Base-by-base conservation (phyloP, 768 basidiomycete species). In the Xerocomus potaroensis region DNA sequence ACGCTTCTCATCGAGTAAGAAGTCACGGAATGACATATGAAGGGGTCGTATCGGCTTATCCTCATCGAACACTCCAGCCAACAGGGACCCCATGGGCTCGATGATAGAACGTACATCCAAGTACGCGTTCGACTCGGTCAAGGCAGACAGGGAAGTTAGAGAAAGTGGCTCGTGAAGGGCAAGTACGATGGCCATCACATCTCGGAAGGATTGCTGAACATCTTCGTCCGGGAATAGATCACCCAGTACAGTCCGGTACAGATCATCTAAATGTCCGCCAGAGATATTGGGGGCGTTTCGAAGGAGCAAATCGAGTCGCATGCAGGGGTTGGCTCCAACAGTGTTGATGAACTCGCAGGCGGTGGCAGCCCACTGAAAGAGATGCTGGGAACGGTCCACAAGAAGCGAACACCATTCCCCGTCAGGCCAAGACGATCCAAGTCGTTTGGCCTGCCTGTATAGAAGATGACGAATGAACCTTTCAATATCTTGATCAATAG, bases 301-400 rank as follows among this genome's bases (percentile, higher is more conserved):
- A 4, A 45, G 15, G n/a, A 45, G 29, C 3, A 37, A 3, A 12
- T 27, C 7, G 12, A 53, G 30, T 9, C 34, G 42, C 5, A 35
- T 21, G 11, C 8, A 12, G 5, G 12, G 14, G 3, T 22, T 8
- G 12, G 22, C 29, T 12, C 48, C 48, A 3, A 6, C 8, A n/a
- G 48, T 10, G 35, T 42, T 35, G 24, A 63, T 57, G 21, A 45
- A 50, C 1, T 36, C 16, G 41, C 61, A 62, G 0, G 49, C 61
- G 0, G 51, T 50, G 11, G 35, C 47, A 1, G 58, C 61, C 61
- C 61, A 63, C 42, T 59, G 53, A 26, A 63, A 63, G 9, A 60
- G 52, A 3, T 50, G 53, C 4, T 61, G 42, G 0, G 54, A 53
- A 8, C 21, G 52, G 3, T 51, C 11, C 11, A 52, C 44, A 11